phyloP scores from a whole-genome alignment of 2,329 filamentous ascomycete species.

The Lachnum nothofagi region DNA sequence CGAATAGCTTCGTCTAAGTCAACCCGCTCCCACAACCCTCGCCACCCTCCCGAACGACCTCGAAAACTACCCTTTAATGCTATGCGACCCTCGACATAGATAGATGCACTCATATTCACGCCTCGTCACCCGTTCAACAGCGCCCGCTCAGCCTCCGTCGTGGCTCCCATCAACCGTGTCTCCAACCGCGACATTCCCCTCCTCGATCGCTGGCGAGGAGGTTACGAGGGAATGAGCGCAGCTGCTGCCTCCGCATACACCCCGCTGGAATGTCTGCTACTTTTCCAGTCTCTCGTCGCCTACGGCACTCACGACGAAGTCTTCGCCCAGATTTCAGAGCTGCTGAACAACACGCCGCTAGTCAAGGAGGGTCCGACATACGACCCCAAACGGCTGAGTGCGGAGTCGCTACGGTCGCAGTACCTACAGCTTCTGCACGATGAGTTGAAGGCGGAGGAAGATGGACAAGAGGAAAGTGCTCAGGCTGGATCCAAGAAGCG shows the following conservation, averaged over 20 bases:
- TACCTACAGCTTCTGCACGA: constrained; percentile 74
- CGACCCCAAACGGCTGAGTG: constrained; percentile 67
- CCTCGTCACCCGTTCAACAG: not conserved
- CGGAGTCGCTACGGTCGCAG: constrained; percentile 72
- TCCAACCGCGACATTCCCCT: constrained; percentile 50
- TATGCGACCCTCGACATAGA: not conserved
- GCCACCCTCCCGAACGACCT: no score
- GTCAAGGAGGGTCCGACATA: constrained; percentile 66
- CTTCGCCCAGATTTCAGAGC: constrained; percentile 68
- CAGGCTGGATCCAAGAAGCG: constrained; percentile 62
- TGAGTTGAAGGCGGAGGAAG: constrained; percentile 54
- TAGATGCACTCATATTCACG: no score
- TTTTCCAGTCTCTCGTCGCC: constrained; percentile 72
- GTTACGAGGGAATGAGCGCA: constrained; percentile 51
- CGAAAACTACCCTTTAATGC: not conserved
- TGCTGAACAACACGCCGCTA: constrained; percentile 67
- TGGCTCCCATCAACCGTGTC: constrained; percentile 53
- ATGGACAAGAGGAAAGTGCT: constrained; percentile 39
- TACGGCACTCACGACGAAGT: constrained; percentile 60
- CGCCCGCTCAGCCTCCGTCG: constrained; percentile 26
- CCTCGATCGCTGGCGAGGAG: constrained; percentile 53
- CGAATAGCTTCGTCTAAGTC: no score
- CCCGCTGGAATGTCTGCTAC: constrained; percentile 76
- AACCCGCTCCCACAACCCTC: no score
- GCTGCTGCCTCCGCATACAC: constrained; percentile 66